Evolutionary conservation across 768 basidiomycete genomes (phyloP).

Genomic region (Grammothele lineata): DNA sequence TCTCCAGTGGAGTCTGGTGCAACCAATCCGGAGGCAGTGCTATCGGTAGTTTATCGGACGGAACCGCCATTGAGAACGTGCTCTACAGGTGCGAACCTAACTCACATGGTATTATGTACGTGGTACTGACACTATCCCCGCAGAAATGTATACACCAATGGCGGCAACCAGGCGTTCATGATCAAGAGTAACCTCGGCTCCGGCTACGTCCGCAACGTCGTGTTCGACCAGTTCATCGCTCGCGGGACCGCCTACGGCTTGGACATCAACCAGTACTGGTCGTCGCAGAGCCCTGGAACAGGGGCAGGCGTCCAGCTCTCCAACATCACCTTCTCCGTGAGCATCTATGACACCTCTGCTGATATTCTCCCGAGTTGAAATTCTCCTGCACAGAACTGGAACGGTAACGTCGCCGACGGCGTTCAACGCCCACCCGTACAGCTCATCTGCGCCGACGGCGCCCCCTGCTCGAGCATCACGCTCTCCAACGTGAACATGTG

Average conservation of each 20-base stretch:
- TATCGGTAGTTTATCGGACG: conserved; percentile 25
- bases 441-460: conserved; percentile 23
- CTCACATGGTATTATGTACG: no score
- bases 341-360: no score
- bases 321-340: conserved; percentile 26
- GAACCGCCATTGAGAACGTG: conserved; percentile 25
- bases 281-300: conserved; percentile 15
- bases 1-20: conserved; percentile 23
- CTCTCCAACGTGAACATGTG: conserved; percentile 28
- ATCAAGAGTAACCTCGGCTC: conserved; percentile 24
- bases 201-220: conserved; percentile 25
- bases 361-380: no score
- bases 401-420: conserved; percentile 24
- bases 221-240: conserved; percentile 26
- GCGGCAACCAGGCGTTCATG: conserved; percentile 30
- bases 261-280: conserved; percentile 27
- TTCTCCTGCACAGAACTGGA: conserved; percentile 21
- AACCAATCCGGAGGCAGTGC: conserved; percentile 29
- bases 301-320: conserved; percentile 25
- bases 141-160: conserved; percentile 25
- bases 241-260: conserved; percentile 27
- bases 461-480: conserved; percentile 25
- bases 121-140: no score
- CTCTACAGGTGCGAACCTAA: conserved; percentile 17
- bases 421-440: conserved; percentile 23